Evolutionary conservation across 1,284 basidiomycete species (phyloP).

Genomic region (Coniophora puteana): DNA sequence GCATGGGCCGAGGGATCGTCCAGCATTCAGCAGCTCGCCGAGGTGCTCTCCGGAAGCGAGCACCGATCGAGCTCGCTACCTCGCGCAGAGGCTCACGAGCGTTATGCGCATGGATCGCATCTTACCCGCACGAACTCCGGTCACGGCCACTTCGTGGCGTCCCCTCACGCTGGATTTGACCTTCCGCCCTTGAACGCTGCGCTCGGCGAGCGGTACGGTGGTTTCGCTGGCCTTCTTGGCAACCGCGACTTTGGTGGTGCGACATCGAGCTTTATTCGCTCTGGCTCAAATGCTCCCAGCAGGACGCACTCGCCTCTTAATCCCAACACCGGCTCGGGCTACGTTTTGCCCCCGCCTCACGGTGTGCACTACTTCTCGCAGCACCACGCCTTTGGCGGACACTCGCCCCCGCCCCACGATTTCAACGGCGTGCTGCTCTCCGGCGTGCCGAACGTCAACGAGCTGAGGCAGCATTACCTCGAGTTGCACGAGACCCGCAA

Average conservation of each 20-base stretch:
- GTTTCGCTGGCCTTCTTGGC: conserved; percentile 30
- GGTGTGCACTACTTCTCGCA: conserved; percentile 26
- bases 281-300: conserved; percentile 58
- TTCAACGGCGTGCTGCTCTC: conserved; percentile 29
- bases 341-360: conserved; percentile 37
- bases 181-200: conserved; percentile 54
- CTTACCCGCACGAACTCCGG: conserved; percentile 32
- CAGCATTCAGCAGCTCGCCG: conserved; percentile 30
- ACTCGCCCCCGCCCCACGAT: conserved; percentile 29
- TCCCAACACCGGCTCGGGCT: conserved; percentile 32
- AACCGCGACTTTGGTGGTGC: conserved; percentile 27
- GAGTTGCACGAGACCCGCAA: conserved; percentile 58
- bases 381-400: conserved; percentile 19
- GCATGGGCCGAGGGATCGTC: conserved; percentile 31
- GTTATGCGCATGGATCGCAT: conserved; percentile 24
- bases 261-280: conserved; percentile 51
- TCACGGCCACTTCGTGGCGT: conserved; percentile 28
- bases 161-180: conserved; percentile 49
- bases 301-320: conserved; percentile 65
- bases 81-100: conserved; percentile 22
- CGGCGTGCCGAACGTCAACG: conserved; percentile 50
- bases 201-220: conserved; percentile 30
- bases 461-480: conserved; percentile 67
- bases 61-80: conserved; percentile 28
- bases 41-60: conserved; percentile 22